Evolutionary conservation across 768 basidiomycete species (phyloP).

Genomic region (Daedalea quercina): DNA sequence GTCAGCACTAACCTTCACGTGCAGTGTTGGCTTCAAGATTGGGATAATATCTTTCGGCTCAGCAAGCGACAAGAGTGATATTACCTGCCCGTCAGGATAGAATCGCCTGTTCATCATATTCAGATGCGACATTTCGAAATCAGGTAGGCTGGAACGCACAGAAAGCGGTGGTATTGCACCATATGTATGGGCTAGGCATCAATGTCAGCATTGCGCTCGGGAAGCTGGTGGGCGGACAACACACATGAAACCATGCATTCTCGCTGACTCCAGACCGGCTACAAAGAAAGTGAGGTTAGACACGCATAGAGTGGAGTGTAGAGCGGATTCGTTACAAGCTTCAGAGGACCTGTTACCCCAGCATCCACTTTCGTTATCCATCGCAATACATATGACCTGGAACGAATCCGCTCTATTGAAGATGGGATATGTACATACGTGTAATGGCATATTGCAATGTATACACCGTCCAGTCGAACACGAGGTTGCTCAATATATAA

Average conservation of each 20-base stretch:
- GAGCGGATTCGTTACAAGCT: neutral
- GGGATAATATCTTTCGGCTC: constrained; percentile 77
- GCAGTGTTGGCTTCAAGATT: constrained; percentile 65
- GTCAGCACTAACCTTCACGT: constrained; percentile 55
- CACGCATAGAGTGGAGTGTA: constrained; percentile 1
- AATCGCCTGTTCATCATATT: constrained; percentile 53
- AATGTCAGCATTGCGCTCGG: constrained; percentile 6
- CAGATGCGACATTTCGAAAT: neutral
- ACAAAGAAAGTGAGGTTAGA: constrained; percentile 10
- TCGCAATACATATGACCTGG: neutral
- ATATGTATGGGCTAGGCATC: constrained; percentile 63
- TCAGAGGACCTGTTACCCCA: neutral
- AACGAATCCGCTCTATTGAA: constrained; percentile 1
- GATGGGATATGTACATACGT: constrained; percentile 39
- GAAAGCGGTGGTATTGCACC: constrained; percentile 88
- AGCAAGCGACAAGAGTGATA: constrained; percentile 76
- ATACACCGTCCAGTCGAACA: constrained; percentile 80
- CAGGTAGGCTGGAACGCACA: constrained; percentile 41
- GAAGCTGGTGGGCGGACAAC: constrained; percentile 18
- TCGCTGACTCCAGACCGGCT: constrained; percentile 77
- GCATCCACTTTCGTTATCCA: neutral
- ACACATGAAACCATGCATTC: constrained; percentile 81
- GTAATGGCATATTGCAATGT: constrained; percentile 89
- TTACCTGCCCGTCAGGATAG: constrained; percentile 78
- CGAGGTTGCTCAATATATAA: constrained; percentile 82